Evolutionary conservation across 2,329 filamentous ascomycete genomes (phyloP).

Genomic region (Beauveria sp.): DNA sequence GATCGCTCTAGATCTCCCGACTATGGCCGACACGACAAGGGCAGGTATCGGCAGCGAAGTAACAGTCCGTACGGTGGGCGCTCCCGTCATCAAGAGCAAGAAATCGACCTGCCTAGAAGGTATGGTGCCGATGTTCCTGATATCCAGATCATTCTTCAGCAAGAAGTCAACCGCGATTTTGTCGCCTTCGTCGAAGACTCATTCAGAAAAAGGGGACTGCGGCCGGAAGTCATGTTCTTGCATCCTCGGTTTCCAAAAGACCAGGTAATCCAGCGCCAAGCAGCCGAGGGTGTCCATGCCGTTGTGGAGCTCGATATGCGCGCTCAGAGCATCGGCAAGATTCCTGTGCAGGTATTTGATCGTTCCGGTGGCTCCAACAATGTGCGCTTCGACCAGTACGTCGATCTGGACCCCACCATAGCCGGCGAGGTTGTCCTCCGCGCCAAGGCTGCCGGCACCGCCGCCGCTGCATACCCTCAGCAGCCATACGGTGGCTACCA

Average conservation of each 20-base stretch:
- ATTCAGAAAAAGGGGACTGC: slow-evolving; percentile 65
- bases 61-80: slow-evolving; percentile 52
- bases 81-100: slow-evolving; percentile 39
- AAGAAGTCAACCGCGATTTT: slow-evolving; percentile 72
- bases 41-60: slow-evolving; percentile 59
- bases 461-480: slow-evolving; percentile 19
- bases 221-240: slow-evolving; percentile 71
- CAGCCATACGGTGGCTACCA: slow-evolving; percentile 21
- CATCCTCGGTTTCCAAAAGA: slow-evolving; percentile 69
- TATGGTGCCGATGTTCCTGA: slow-evolving; percentile 74
- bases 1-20: slow-evolving; percentile 63
- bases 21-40: slow-evolving; percentile 34
- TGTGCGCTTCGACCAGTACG: slow-evolving; percentile 81
- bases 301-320: slow-evolving; percentile 68
- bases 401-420: slow-evolving; percentile 68
- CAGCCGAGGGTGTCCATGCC: slow-evolving; percentile 80
- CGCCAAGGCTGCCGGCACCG: slow-evolving; percentile 44
- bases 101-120: slow-evolving; percentile 66
- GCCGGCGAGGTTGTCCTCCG: slow-evolving; percentile 75
- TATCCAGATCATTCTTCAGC: slow-evolving; percentile 76
- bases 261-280: slow-evolving; percentile 75
- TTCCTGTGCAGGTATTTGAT: slow-evolving; percentile 80
- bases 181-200: slow-evolving; percentile 73
- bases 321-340: slow-evolving; percentile 63
- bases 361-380: slow-evolving; percentile 65